A percentile compares a stretch with the other conserved stretches of the same genome.
phyloP scores from a whole-genome alignment of 1,139 yeast genomes.

The Yamadazyma triangularis region DNA sequence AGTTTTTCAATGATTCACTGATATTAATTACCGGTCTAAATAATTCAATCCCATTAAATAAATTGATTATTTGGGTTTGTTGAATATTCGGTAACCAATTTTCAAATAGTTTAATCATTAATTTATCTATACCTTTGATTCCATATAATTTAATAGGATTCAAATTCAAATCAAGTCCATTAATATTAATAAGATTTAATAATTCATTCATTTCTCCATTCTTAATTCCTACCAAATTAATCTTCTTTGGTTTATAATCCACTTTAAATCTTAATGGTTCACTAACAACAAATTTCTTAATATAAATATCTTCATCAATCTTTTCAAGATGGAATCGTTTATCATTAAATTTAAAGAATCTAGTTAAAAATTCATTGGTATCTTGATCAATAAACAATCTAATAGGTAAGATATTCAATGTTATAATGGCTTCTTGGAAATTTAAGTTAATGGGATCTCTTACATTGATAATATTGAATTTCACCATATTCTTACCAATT shows the following conservation, averaged over 20 bases:
- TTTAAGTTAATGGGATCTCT: conserved; percentile 51
- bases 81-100: conserved; percentile 88
- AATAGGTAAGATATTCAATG: conserved; percentile 61
- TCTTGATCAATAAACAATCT: conserved; percentile 90
- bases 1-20: conserved; percentile 72
- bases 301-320: conserved; percentile 54
- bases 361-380: conserved; percentile 72
- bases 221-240: conserved; percentile 76
- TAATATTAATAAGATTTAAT: conserved; percentile 82
- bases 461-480: conserved; percentile 50
- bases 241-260: conserved; percentile 89
- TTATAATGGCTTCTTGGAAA: conserved; percentile 64
- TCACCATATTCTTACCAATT: conserved; percentile 62
- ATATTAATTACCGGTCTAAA: conserved; percentile 72
- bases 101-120: conserved; percentile 53
- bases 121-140: conserved; percentile 61
- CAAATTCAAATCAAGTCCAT: conserved; percentile 72
- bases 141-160: conserved; percentile 68
- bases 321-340: conserved; percentile 57
- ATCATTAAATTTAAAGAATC: conserved; percentile 82
- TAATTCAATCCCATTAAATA: conserved; percentile 81
- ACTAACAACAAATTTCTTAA: conserved; percentile 60
- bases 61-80: conserved; percentile 70
- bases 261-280: conserved; percentile 61
- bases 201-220: conserved; percentile 86